Evolutionary conservation across 1,139 yeast genomes (phyloP).

Genomic region (Petasospora rhodanensis): DNA sequence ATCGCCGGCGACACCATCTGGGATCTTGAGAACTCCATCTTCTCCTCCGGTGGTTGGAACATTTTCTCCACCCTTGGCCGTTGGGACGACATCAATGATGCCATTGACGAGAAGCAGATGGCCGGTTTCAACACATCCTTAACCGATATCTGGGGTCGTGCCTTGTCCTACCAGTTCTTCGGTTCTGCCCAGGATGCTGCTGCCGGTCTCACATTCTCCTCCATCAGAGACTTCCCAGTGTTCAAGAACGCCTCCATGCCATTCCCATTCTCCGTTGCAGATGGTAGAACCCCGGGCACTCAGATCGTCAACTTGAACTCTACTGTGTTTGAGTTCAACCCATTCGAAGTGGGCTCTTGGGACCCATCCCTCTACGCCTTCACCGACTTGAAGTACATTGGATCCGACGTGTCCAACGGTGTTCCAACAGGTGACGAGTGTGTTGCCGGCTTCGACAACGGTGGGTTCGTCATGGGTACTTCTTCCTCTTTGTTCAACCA

Average conservation of each 20-base stretch:
- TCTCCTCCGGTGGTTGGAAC: slow-evolving; percentile 62
- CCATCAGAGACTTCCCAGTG: slow-evolving; percentile 46
- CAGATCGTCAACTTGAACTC: slow-evolving; percentile 56
- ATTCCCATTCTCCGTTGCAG: slow-evolving; percentile 74
- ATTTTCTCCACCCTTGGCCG: slow-evolving; percentile 49
- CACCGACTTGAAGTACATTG: slow-evolving; percentile 65
- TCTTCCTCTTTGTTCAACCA: slow-evolving; percentile 77
- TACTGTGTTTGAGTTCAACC: slow-evolving; percentile 73
- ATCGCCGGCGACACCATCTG: slow-evolving; percentile 49
- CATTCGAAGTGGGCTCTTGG: slow-evolving; percentile 88
- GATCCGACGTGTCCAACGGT: slow-evolving; percentile 63
- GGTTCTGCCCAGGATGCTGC: slow-evolving; percentile 52
- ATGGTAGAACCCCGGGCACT: slow-evolving; percentile 72
- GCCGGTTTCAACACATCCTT: slow-evolving; percentile 78
- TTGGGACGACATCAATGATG: slow-evolving; percentile 50
- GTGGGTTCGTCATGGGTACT: slow-evolving; percentile 72
- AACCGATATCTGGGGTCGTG: slow-evolving; percentile 95
- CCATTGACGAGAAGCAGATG: slow-evolving; percentile 52
- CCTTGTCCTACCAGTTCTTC: slow-evolving; percentile 73
- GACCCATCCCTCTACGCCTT: slow-evolving; percentile 71
- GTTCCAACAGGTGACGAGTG: slow-evolving; percentile 42
- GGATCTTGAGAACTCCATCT: slow-evolving; percentile 57
- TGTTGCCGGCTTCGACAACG: slow-evolving; percentile 68
- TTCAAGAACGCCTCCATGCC: slow-evolving; percentile 69
- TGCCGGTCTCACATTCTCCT: slow-evolving; percentile 62